Evolutionary conservation across 768 basidiomycete species (phyloP).

Genomic region (Pholiota microspora): DNA sequence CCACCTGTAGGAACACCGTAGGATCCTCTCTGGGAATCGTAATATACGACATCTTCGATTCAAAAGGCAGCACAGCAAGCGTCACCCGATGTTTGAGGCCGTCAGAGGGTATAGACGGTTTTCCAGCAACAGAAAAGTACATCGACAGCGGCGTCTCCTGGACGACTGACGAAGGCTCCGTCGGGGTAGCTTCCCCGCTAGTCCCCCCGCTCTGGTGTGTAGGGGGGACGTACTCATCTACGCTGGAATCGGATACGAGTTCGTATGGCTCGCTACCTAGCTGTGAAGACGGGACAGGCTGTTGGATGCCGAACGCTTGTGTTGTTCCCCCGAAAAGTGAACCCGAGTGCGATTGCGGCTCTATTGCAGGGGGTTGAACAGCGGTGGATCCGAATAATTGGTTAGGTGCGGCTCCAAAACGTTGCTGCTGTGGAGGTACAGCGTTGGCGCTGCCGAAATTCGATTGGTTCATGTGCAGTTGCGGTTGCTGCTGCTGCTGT

Average conservation of each 20-base stretch:
- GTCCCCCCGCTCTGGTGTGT: background rate
- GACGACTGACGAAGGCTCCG: constrained; percentile 41
- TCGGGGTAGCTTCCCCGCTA: constrained; percentile 12
- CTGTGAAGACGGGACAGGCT: too few species aligned
- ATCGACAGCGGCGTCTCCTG: constrained; percentile 52
- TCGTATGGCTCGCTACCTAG: background rate
- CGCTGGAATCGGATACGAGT: background rate
- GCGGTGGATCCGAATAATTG: background rate
- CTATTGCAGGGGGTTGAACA: too few species aligned
- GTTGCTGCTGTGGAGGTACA: too few species aligned
- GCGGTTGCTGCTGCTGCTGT: constrained; percentile 17
- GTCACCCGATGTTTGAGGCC: constrained; percentile 53
- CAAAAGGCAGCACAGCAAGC: constrained; percentile 47
- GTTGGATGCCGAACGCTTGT: background rate
- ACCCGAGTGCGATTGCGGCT: too few species aligned
- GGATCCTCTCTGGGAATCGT: constrained; percentile 48
- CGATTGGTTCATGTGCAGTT: too few species aligned
- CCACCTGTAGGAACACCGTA: constrained; percentile 48
- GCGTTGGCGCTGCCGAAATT: too few species aligned
- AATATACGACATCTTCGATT: constrained; percentile 44
- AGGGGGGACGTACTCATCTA: background rate
- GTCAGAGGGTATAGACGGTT: constrained; percentile 52
- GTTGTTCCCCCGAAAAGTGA: too few species aligned
- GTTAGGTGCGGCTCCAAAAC: background rate
- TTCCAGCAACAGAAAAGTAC: constrained; percentile 49